Percentiles rank a stretch among this genome's conserved stretches.
Evolutionary conservation across 2,329 filamentous ascomycete species (phyloP).

Genomic region (Aspergillus sojae): DNA sequence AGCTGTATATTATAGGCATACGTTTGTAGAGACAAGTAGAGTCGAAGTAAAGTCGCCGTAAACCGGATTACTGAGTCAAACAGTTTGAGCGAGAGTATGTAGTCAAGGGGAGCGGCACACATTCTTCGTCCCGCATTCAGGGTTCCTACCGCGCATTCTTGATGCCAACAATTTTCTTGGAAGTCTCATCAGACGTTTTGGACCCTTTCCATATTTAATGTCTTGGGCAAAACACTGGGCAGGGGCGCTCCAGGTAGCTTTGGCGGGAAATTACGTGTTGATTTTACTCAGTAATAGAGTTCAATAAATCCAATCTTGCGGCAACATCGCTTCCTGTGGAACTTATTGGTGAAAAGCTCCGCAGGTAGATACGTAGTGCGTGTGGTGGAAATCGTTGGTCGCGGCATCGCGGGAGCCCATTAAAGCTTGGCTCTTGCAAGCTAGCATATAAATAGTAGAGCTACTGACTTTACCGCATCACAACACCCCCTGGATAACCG

Average conservation of each 20-base stretch:
- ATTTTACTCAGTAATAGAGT: neutral
- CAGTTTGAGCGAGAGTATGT: neutral
- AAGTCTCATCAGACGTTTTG: neutral
- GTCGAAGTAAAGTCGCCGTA: neutral
- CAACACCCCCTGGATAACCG: neutral
- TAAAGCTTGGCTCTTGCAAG: constrained; percentile 4
- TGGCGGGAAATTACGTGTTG: neutral
- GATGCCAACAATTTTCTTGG: constrained; percentile 1
- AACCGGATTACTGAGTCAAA: neutral
- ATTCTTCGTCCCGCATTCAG: neutral
- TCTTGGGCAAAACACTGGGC: neutral
- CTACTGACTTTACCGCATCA: neutral
- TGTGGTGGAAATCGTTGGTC: neutral
- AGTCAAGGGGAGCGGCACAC: neutral
- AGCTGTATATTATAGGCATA: neutral
- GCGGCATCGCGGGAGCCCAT: constrained; percentile 1
- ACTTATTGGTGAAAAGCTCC: neutral
- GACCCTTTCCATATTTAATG: neutral
- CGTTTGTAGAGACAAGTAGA: neutral
- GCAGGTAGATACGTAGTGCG: neutral
- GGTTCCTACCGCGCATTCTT: neutral
- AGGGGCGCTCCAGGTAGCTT: neutral
- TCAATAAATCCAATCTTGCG: neutral
- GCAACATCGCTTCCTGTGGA: too few relatives aligned
- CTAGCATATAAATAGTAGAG: constrained; percentile 2